Base-by-base conservation (phyloP, 2,329 filamentous ascomycete genomes). In the Aspergillus jensenii region DNA sequence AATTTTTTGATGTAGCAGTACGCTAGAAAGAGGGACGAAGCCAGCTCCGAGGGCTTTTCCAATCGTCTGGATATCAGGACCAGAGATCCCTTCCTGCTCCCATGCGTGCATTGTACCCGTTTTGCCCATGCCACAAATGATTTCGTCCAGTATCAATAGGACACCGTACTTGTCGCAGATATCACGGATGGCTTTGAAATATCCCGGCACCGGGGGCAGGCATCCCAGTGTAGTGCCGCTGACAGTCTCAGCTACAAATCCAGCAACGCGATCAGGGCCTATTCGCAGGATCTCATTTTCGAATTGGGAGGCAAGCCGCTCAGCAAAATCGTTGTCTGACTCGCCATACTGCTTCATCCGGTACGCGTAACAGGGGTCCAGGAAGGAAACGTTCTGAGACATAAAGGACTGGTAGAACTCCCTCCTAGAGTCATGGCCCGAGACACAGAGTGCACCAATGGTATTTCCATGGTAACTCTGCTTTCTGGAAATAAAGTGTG, bases 81-180 rank as follows among this genome's bases (percentile, higher is more conserved):
- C 11, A 0, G 14, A 12, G 11, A 14, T 12, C 5, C 11, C 12
- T 21, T 82, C 78, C 43, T 82, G 75, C 62, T 85, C 76, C 80
- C 80, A 85, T 7, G 81, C 82, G 62, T 83, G 58, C 50, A 61
- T 58, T 15, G 59, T 56, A 4, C 65, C 65, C 77, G 75, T 78
- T 6, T 82, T 76, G 6, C 83, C 83, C 72, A 81, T 79, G 7
- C 83, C 83, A 56, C 78, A 83, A 84, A 90, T 89, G 12, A 66
- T 60, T 52, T 92, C 90, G 66, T 93, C 90, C 0, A 92, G 73
- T 76, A 37, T 37, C 5, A 37, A 37, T 5, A 37, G 2, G 33
- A 15, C 11, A 6, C 33, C 33, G 11, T 37, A 37, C 5, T 37
- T 37, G 11, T 37, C 4, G 33, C 33, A 37, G 14, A 37, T 12